Evolutionary conservation across 2,329 filamentous ascomycete genomes (phyloP), one percentile per base, ranked within the genome.

Genomic region (Fusarium sacchari): DNA sequence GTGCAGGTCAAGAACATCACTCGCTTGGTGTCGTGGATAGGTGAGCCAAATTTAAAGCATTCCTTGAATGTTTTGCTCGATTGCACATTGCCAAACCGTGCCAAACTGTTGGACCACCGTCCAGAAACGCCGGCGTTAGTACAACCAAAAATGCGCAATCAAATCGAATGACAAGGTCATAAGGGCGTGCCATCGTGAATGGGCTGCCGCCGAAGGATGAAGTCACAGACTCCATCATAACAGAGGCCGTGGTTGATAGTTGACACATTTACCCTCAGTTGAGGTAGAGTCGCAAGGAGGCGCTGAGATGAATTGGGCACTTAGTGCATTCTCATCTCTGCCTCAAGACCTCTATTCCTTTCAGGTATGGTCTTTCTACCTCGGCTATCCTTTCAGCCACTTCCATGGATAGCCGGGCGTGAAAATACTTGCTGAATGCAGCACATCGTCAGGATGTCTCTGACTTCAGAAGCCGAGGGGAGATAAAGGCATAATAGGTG

Each of bases 401-500:
- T 42, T 52, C 34, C 34, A 28, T 44, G 39, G 37, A 57, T 68
- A 62, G 50, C 43, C 69, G 40, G 50, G 50, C 58, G 43, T 49
- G 60, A 69, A 60, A 40, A 58, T 52, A 36, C 56, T 58, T 47
- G 32, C 40, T 26, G 37, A 20, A 47, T 60, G 56, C 60, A 60
- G 55, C 60, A 42, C 44, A 58, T 68, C 56, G 64, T 68, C 49
- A 40, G 20, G 39, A 67, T 39, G 39, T 67, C 44, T 52, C 58
- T 14, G 20, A 34, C 28, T 46, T 80, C 81, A 88, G 73, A 91
- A 88, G 69, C 89, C 88, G 78, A 91, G 83, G 18, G 90, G 90
- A 40, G 90, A 92, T 52, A 92, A 81, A 46, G 90, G 90, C 80
- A 91, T 90, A 77, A 92, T 92, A 9, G 90, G 90, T 67, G 90